A percentile compares a stretch with the other conserved stretches of the same genome.
Conservation (phyloP, 352 stramenopile genomes). For the Globisporangium recalcitrans region DNA sequence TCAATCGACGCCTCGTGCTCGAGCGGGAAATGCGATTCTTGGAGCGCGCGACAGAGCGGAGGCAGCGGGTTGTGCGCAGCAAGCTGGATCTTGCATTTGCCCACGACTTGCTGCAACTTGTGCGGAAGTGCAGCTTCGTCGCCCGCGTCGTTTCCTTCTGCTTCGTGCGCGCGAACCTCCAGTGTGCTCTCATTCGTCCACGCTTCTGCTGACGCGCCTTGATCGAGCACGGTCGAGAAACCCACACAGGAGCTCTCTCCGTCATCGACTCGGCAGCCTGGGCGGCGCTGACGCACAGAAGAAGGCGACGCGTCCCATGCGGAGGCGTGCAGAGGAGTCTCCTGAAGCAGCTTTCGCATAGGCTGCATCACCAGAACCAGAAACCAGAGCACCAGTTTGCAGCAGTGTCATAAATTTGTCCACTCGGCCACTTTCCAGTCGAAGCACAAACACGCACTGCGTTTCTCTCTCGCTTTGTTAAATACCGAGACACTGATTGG, state of each 20-base stretch:
- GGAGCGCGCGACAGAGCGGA: conserved; percentile 10
- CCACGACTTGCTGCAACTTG: conserved; percentile 1
- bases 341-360: no score
- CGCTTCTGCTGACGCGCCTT: not conserved
- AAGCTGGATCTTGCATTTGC: conserved; percentile 18
- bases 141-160: not conserved
- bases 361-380: not conserved
- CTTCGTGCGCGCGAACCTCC: not conserved
- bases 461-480: conserved; percentile 10
- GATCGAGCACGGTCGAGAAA: conserved; percentile 1
- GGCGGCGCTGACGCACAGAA: no score
- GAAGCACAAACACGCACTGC: not conserved
- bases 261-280: no score
- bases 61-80: conserved; percentile 15
- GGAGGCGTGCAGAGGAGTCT: no score
- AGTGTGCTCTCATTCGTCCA: not conserved
- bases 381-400: no score
- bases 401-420: conserved; percentile 2
- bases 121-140: not conserved
- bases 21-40: conserved; percentile 14
- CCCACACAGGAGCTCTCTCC: no score
- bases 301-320: no score
- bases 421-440: not conserved
- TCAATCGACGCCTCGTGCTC: not conserved
- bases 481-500: conserved; percentile 6